Evolutionary conservation across 2,329 filamentous ascomycete species (phyloP).

Genomic region (Ophiostoma perfectum): DNA sequence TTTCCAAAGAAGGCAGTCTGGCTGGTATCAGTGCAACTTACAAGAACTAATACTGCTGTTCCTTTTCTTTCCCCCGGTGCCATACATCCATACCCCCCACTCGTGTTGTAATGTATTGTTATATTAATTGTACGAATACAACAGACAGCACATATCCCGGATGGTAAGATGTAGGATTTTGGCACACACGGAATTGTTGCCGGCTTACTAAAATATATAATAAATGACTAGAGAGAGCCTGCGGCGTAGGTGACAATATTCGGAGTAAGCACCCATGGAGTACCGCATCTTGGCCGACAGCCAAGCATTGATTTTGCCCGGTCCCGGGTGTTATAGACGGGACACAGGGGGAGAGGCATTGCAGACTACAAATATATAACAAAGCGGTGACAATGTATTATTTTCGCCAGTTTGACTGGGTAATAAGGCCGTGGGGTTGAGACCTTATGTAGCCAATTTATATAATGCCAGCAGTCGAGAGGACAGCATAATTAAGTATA

Average conservation of each 20-base stretch:
- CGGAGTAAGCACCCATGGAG: background rate
- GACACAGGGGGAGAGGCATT: background rate
- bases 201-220: background rate
- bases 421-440: background rate
- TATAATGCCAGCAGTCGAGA: no score
- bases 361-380: background rate
- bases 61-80: background rate
- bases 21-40: background rate
- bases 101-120: background rate
- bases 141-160: background rate
- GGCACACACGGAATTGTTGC: background rate
- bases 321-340: background rate
- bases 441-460: no score
- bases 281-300: background rate
- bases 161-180: background rate
- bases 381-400: background rate
- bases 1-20: background rate
- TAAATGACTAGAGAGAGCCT: no score
- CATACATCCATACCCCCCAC: background rate
- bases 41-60: background rate
- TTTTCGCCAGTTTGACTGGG: background rate
- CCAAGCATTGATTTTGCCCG: background rate
- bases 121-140: no score
- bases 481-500: no score
- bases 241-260: no score